Percentiles rank a stretch among this genome's conserved stretches.
Conservation (phyloP, 768 basidiomycete genomes). For the Calvatia gigantea region DNA sequence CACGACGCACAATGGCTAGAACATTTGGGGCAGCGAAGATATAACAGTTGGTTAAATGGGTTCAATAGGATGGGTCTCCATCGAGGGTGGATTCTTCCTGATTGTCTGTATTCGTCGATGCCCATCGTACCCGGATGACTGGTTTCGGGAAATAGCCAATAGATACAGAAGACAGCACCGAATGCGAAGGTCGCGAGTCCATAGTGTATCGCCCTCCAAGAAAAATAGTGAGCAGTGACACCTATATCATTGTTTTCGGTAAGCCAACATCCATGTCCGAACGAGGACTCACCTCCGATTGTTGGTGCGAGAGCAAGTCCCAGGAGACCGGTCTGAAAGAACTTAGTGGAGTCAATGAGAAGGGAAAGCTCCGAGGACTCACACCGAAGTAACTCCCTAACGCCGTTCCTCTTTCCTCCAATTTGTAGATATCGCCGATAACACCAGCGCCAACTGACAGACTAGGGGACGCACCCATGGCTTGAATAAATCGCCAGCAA, state of each 20-base stretch:
- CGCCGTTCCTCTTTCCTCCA: slow-evolving; percentile 58
- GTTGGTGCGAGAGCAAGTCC: slow-evolving; percentile 62
- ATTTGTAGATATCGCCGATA: slow-evolving; percentile 62
- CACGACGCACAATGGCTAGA: slow-evolving; percentile 43
- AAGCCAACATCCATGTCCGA: background rate
- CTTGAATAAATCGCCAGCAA: slow-evolving; percentile 63
- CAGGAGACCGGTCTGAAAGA: slow-evolving; percentile 46
- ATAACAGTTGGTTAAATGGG: slow-evolving; percentile 43
- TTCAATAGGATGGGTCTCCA: slow-evolving; percentile 44
- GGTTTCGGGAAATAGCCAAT: slow-evolving; percentile 58
- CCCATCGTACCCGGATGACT: slow-evolving; percentile 57
- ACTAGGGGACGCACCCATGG: slow-evolving; percentile 58
- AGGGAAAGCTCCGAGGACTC: slow-evolving; percentile 10
- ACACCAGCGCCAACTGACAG: slow-evolving; percentile 54
- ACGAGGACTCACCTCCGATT: slow-evolving; percentile 39
- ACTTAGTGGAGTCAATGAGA: background rate
- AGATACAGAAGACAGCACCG: slow-evolving; percentile 36
- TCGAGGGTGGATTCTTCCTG: slow-evolving; percentile 15
- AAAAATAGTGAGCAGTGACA: slow-evolving; percentile 48
- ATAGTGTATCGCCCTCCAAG: slow-evolving; percentile 62
- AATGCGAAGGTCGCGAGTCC: slow-evolving; percentile 38
- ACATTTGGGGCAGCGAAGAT: slow-evolving; percentile 57
- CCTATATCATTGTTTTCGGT: slow-evolving; percentile 26
- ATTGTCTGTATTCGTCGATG: slow-evolving; percentile 39
- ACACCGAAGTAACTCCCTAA: slow-evolving; percentile 61